Evolutionary conservation across 2,329 filamentous ascomycete species (phyloP).

Genomic region (Dothiorella sarmentorum): DNA sequence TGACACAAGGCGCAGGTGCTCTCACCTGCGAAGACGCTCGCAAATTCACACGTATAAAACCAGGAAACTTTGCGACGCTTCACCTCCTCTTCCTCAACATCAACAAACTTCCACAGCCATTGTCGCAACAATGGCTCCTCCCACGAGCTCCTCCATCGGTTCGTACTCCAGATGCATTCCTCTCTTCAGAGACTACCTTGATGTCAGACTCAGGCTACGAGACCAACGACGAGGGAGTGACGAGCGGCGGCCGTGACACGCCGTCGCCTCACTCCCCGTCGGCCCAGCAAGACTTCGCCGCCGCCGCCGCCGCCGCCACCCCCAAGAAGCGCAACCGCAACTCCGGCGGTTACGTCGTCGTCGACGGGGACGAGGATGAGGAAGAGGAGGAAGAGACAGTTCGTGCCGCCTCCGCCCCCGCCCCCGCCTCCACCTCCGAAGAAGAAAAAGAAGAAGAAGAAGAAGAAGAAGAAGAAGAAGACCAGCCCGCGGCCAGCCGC

Average conservation of each 20-base stretch:
- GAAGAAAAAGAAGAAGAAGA: too few relatives aligned
- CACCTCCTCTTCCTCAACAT: not conserved
- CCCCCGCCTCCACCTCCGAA: too few relatives aligned
- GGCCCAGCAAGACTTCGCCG: too few relatives aligned
- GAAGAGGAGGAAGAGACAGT: not conserved
- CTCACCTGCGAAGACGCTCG: too few relatives aligned
- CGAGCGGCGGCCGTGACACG: not conserved
- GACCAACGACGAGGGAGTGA: not conserved
- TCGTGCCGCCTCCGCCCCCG: not conserved
- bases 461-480: not conserved
- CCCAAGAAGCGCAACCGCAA: not conserved
- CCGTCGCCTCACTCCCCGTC: not conserved
- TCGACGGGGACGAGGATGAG: not conserved
- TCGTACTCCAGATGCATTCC: not conserved
- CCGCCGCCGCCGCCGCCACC: too few relatives aligned
- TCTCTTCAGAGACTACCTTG: not conserved
- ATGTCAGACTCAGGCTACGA: not conserved
- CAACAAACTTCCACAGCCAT: not conserved
- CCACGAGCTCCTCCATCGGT: not conserved
- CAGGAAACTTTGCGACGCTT: not conserved
- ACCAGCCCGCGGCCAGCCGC: not conserved
- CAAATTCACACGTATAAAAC: not conserved
- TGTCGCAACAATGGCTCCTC: not conserved
- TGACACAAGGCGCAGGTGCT: too few relatives aligned
- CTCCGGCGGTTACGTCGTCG: not conserved